Evolutionary conservation across 106 monocot genomes (phyloP), one percentile per base, ranked within the genome.

Genomic region (Acorus calamus): DNA sequence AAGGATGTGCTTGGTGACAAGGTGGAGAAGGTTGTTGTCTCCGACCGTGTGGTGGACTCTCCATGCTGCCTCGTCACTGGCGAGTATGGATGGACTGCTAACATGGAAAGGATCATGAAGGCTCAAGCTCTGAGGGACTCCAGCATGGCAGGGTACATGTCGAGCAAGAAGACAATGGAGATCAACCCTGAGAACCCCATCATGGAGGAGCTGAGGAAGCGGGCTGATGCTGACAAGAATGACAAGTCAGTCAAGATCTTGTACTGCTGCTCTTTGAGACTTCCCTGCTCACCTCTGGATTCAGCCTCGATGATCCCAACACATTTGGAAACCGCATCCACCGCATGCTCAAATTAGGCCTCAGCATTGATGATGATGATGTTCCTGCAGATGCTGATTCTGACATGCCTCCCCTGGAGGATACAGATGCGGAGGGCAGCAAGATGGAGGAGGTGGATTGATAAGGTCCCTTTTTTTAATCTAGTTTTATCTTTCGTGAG

Each of bases 111-210:
- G 61, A 61, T 61, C 5, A 61, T 61, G 61, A 61, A 61, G 61
- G 61, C 61, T 11, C 61, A 61, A 42, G 61, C 61, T 11, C 46
- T 61, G 3, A 45, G 61, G 44, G 61, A 61, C 61, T 61, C 61
- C 4, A 61, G 61, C 61, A 61, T 61, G 61, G 61, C 61, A 3
- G 61, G 61, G 11, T 76, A 76, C 69, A 76, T 76, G 76, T 76
- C 76, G 12, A 69, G 69, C 76, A 76, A 76, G 63, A 76, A 76
- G 69, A 76, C 76, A 2, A 76, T 76, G 76, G 76, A 76, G 69
- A 76, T 76, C 69, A 76, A 76, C 69, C 76, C 69, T 6, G 76
- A 76, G 56, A 76, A 76, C 51, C 49, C 69, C 57, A 76, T 76
- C 64, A 76, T 76, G 76, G 76, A 76, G 6, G 76, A 76, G 59